Evolutionary conservation across 1,284 basidiomycete genomes (phyloP).

Genomic region (Cutaneotrichosporon daszewskae): DNA sequence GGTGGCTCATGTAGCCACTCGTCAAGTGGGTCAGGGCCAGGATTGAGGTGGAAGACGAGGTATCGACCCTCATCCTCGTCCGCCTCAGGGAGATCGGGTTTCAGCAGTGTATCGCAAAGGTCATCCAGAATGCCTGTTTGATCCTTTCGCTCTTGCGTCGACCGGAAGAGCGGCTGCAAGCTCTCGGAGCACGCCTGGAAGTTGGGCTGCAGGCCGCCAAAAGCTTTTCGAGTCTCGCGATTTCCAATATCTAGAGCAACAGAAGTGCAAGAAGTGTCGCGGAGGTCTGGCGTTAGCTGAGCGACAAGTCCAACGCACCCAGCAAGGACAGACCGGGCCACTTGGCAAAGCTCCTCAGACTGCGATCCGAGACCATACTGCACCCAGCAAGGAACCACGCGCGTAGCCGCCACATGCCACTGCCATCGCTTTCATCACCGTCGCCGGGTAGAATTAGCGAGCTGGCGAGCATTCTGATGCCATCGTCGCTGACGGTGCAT

Average conservation of each 20-base stretch:
- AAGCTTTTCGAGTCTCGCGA: constrained; percentile 17
- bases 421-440: constrained; percentile 5
- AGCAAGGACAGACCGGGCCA: constrained; percentile 37
- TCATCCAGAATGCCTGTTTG: constrained; percentile 21
- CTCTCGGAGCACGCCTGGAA: constrained; percentile 33
- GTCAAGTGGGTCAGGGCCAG: constrained; percentile 5
- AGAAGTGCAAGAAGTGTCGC: constrained; percentile 34
- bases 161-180: constrained; percentile 25
- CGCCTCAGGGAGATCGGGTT: constrained; percentile 5
- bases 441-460: constrained; percentile 14
- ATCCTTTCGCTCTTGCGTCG: constrained; percentile 1
- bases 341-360: constrained; percentile 27
- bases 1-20: constrained; percentile 8
- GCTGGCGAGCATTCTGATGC: constrained; percentile 26
- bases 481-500: constrained; percentile 29
- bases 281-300: constrained; percentile 22
- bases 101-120: constrained; percentile 27
- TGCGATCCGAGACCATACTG: constrained; percentile 23
- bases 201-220: constrained; percentile 21
- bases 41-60: constrained; percentile 16
- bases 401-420: constrained; percentile 26
- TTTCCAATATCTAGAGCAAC: constrained; percentile 28
- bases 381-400: constrained; percentile 26
- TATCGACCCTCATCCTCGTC: background rate
- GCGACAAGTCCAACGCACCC: constrained; percentile 19